Evolutionary conservation across 768 basidiomycete species (phyloP).

Genomic region (Mycena metata): DNA sequence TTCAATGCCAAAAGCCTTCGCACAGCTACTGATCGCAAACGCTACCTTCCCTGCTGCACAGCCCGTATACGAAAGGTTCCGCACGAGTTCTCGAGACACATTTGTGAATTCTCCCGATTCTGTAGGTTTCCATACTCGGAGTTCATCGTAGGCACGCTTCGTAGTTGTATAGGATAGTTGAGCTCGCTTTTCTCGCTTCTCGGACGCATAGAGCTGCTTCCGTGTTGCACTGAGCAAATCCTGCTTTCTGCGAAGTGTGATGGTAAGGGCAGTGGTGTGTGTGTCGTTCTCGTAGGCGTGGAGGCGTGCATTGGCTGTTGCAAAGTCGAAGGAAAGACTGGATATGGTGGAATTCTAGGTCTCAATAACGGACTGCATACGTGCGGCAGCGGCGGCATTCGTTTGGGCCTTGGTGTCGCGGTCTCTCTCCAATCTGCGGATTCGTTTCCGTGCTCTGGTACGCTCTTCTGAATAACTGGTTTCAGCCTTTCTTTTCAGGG

Average conservation of each 20-base stretch:
- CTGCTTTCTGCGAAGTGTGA: too few relatives aligned
- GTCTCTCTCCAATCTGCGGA: slow-evolving; percentile 1
- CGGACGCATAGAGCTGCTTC: neutral
- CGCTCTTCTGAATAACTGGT: neutral
- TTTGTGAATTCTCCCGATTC: neutral
- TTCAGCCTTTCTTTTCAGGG: slow-evolving; percentile 22
- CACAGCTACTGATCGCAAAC: neutral
- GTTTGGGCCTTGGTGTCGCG: neutral
- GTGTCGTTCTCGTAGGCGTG: neutral
- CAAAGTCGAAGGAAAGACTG: neutral
- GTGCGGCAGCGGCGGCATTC: too few relatives aligned
- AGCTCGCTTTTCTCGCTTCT: neutral
- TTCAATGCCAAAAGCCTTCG: slow-evolving; percentile 4
- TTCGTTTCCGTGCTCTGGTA: neutral
- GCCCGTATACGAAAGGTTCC: neutral
- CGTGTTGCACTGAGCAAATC: neutral
- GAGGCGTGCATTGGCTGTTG: neutral
- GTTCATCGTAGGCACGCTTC: neutral
- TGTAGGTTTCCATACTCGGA: neutral
- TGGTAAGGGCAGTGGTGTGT: too few relatives aligned
- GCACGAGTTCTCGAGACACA: neutral
- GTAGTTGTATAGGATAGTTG: neutral
- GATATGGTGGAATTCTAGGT: neutral
- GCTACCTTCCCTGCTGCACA: neutral
- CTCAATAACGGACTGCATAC: neutral